Evolutionary conservation across 768 basidiomycete species (phyloP), one percentile per base, ranked within the genome.

Genomic region (Trametes punicea): DNA sequence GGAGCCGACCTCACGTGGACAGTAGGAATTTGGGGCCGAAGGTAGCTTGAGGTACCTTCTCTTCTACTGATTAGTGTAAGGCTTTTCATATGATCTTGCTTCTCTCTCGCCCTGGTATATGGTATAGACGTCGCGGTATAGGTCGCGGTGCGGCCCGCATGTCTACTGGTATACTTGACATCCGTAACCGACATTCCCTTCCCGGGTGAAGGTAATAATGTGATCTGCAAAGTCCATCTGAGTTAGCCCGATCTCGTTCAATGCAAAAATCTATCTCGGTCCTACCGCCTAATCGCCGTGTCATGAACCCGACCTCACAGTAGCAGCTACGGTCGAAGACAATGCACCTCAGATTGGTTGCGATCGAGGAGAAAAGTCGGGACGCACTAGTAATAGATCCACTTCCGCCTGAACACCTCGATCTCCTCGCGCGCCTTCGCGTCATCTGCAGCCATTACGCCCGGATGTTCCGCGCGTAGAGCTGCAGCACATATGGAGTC

Each of bases 231-330:
- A 29, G 42, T 44, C n/a, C n/a, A n/a, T n/a, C n/a, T n/a, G 26
- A 16, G 4, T 46, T 27, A 31, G 55, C n/a, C n/a, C n/a, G n/a
- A n/a, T n/a, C n/a, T 21, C 20, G 3, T 21, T 18, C 5, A 10
- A 39, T 7, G 13, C 34, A 29, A 55, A 25, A 27, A 11, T n/a
- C n/a, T n/a, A 8, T 16, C 8, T 15, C 10, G 2, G 0, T 8
- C 9, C 49, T 69, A 82, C 85, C 85, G 58, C 86, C 87, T 4
- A 88, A 67, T 4, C 80, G 79, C 18, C 87, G 74, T 30, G 82
- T 82, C 8, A 83, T 78, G 65, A 88, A 88, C 3, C 87, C 87
- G 18, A 82, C 79, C 72, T 88, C 85, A 62, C 84, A 87, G 64
- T 88, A 88, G 63, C 79, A 81, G 67, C 83, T 85, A 39, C n/a